These are phyloP conservation scores for Solanum tacnaense DNA, from an alignment of 257 asterid genomes.

Conservation along the genomic window DNA sequence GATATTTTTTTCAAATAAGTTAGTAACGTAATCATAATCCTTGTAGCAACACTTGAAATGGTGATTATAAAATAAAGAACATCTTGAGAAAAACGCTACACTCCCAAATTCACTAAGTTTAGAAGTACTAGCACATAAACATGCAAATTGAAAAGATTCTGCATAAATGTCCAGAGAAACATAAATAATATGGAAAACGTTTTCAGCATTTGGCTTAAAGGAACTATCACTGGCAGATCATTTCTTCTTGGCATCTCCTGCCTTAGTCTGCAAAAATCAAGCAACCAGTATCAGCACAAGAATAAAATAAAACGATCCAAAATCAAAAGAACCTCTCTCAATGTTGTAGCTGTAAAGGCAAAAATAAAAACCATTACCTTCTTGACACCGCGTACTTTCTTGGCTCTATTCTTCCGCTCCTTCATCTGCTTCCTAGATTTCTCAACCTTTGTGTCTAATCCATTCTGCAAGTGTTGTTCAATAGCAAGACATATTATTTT, in stretches of 20 bases:
- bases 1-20: neutral
- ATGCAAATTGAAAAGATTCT: neutral
- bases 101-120: neutral
- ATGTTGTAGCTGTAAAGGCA: neutral
- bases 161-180: neutral
- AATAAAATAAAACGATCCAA: neutral
- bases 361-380: conserved; percentile 2
- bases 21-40: neutral
- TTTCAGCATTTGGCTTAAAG: no score
- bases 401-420: conserved; percentile 8
- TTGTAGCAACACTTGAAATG: neutral
- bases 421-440: conserved; percentile 12
- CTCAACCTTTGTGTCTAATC: neutral
- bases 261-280: conserved; percentile 18
- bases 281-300: neutral
- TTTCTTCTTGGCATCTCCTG: conserved; percentile 24
- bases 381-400: conserved; percentile 11
- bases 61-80: neutral
- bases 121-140: neutral
- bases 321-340: neutral
- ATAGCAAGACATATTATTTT: neutral
- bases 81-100: neutral
- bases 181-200: neutral
- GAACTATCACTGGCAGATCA: neutral
- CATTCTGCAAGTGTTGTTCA: conserved; percentile 8